Base-by-base conservation (phyloP, 73 alveolate species). In the Symbiodinium pilosum region DNA sequence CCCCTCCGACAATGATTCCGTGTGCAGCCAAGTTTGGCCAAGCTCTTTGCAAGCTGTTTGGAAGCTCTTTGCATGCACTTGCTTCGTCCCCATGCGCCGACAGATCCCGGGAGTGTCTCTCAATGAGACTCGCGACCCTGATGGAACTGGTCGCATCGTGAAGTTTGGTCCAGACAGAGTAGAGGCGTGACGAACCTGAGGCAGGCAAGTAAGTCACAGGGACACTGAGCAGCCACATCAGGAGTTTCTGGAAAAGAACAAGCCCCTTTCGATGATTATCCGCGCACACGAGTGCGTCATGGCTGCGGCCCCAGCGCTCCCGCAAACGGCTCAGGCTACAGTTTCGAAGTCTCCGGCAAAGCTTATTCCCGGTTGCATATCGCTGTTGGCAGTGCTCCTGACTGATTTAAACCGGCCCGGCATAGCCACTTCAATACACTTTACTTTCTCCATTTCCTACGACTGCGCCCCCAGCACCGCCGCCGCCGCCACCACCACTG, bases 141-240 rank as follows among this genome's bases (percentile, higher is more conserved):
- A 99, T 64, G 99, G 99, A 43, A 99, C 99, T 34, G 99, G 99
- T 52, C 99, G 99, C 93, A 99, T 99, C 30, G 99, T 99, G 41
- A 99, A 99, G 99, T 99, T 99, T 91, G 99, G 99, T 18, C 99
- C 99, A n/a, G 99, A 99, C 97, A 98, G 99, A 93, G 99, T 99
- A 71, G 99, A 83, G 94, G 99, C 39, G 21, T n/a, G n/a, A n/a
- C n/a, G n/a, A n/a, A n/a, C n/a, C n/a, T n/a, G 59, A 9, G 59
- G 59, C 59, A 6, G 59, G 59, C 59, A 47, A 6, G 6, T 6
- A 14, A 14, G 59, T 47, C 21, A 47, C 21, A 14, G 21, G 14
- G 59, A 9, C 21, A 6, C 59, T 14, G 59, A 47, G 59, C 59
- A 9, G 14, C 14, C 59, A 14, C 59, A 47, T 1, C 77, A 64